Evolutionary conservation across 495 filamentous ascomycete genomes (phyloP), one percentile per base, ranked within the genome.

Genomic region (Gamarada debralockiae): DNA sequence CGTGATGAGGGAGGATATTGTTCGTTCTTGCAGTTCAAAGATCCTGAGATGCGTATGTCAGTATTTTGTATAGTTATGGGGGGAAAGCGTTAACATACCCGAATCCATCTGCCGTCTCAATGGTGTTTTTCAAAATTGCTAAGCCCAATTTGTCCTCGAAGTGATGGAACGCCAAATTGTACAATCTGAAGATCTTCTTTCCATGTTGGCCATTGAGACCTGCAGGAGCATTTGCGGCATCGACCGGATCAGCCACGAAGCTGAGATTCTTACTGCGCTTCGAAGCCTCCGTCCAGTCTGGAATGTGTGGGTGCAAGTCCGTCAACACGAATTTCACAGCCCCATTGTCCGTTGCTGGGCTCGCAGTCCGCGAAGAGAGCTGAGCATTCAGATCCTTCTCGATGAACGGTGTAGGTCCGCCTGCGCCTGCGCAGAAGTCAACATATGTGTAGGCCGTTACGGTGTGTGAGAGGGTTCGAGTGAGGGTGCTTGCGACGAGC

Each of bases 111-210:
- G 77, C 73, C 0, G 75, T 84, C 53, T 80, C 69, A 2, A 89
- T 60, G 0, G 84, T 83, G 58, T 83, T 83, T 34, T 70, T 66
- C 34, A 91, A 64, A 12, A 89, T 81, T 2, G 66, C 66, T 25
- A 55, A 58, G 5, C 85, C 87, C 22, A 80, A 57, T 14, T 65
- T 65, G 57, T 91, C 81, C 48, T 80, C 76, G 57, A 91, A 89
- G 67, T 91, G 87, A 60, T 91, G 87, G 64, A 89, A 91, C 4
- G 84, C 79, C 10, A 91, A 71, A 59, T 81, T 87, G 65, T 85
- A 90, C 22, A 89, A 66, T 2, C 83, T 71, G 65, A 89, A 86
- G 12, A 84, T 73, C 52, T 60, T 64, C 25, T 56, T 64, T 9
- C 60, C 64, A 8, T 46, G 53, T 40, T 52, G 45, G n/a, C 65